phyloP scores from a whole-genome alignment of 2,329 filamentous ascomycete species.

The Sporothrix curviconia region DNA sequence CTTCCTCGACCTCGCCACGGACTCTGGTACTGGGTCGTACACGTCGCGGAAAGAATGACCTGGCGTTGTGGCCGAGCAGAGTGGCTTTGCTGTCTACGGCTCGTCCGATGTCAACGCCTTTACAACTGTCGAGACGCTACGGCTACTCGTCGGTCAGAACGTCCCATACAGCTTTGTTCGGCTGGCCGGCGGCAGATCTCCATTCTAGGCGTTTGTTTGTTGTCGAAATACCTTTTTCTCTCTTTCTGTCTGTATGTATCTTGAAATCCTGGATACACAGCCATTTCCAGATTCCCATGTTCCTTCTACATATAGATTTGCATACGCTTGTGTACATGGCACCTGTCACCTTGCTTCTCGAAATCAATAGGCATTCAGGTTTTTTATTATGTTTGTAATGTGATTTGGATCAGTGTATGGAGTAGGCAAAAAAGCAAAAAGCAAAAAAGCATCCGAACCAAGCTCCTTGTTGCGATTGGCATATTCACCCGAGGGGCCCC shows the following conservation, averaged over 20 bases:
- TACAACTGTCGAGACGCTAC: constrained; percentile 74
- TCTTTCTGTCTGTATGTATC: not conserved
- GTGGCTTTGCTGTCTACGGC: constrained; percentile 74
- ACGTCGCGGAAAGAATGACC: constrained; percentile 60
- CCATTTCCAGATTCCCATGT: not conserved
- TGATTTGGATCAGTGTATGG: no score
- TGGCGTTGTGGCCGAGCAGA: constrained; percentile 60
- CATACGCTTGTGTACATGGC: no score
- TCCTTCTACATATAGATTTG: not conserved
- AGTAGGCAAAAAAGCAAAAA: no score
- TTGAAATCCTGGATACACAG: not conserved
- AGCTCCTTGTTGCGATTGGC: no score
- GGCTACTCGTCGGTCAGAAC: constrained; percentile 76
- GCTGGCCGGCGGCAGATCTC: constrained; percentile 52
- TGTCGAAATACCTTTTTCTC: not conserved
- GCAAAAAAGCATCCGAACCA: no score
- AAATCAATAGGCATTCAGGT: no score
- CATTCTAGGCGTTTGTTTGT: constrained; percentile 31
- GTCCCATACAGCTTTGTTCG: constrained; percentile 83
- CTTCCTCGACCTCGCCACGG: constrained; percentile 70
- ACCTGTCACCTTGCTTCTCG: no score
- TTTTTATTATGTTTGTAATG: no score
- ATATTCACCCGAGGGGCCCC: no score
- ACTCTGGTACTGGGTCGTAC: constrained; percentile 23
- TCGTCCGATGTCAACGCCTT: constrained; percentile 75